Evolutionary conservation across 805 yeast genomes (phyloP).

Genomic region (Kuraishia ogatae): DNA sequence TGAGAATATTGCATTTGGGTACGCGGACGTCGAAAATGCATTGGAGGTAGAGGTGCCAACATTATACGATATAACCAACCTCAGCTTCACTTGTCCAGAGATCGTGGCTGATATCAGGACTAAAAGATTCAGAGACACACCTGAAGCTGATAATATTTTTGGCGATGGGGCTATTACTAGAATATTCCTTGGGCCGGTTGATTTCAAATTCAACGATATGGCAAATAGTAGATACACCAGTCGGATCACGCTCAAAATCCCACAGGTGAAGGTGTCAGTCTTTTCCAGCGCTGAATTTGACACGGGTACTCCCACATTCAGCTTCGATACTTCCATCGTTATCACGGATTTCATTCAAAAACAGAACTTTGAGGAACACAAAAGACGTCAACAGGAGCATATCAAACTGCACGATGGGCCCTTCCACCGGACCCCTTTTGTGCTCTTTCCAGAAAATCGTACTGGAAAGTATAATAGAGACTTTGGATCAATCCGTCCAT

Average conservation of each 20-base stretch:
- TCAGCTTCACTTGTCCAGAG: constrained; percentile 45
- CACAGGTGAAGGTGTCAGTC: constrained; percentile 27
- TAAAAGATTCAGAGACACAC: background rate
- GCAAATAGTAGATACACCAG: constrained; percentile 59
- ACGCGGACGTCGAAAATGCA: constrained; percentile 68
- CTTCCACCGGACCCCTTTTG: constrained; percentile 69
- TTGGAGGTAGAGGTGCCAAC: constrained; percentile 46
- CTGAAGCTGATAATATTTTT: constrained; percentile 5
- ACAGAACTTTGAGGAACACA: constrained; percentile 33
- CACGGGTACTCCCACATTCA: constrained; percentile 4
- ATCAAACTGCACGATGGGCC: constrained; percentile 71
- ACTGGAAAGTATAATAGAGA: constrained; percentile 37
- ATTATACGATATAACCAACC: constrained; percentile 60
- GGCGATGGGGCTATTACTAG: constrained; percentile 17
- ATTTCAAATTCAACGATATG: constrained; percentile 53
- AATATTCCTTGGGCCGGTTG: constrained; percentile 16
- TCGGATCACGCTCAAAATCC: constrained; percentile 40
- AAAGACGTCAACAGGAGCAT: constrained; percentile 54
- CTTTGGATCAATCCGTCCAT: constrained; percentile 46
- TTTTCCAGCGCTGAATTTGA: background rate
- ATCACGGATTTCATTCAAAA: constrained; percentile 54
- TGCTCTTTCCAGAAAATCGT: constrained; percentile 39
- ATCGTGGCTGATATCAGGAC: constrained; percentile 31
- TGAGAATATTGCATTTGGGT: constrained; percentile 50
- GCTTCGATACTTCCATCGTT: constrained; percentile 47